Base-by-base conservation (phyloP, 768 basidiomycete genomes). In the Lactarius hengduanensis region DNA sequence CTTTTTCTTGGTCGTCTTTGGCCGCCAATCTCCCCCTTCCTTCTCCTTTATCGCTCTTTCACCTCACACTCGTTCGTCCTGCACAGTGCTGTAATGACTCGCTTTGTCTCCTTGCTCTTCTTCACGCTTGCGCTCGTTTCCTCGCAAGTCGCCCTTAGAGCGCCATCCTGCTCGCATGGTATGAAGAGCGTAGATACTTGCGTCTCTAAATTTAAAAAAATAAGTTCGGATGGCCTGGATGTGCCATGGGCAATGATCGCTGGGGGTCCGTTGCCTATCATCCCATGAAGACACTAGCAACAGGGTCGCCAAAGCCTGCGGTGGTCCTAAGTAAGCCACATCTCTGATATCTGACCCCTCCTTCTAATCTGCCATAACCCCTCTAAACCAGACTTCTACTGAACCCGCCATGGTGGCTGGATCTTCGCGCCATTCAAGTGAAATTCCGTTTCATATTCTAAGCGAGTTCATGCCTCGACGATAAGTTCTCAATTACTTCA, bases 221-320 rank as follows among this genome's bases (percentile, higher is more conserved):
- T 57, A 68, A 65, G 55, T 16, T 55, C 38, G 74, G 75, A 41
- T 73, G 79, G 77, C 74, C 78, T n/a, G 81, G 81, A 26, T 70
- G 70, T 20, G 73, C 80, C 64, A 82, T 83, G 80, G 81, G 81
- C 64, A 77, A 76, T n/a, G 81, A 86, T 72, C 80, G 77, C 34
- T 87, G 85, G 85, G 86, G 86, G 57, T 70, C 77, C 36, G 83
- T 84, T 50, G 79, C 84, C 70, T 72, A 77, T 59, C 80, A 28
- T 69, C 75, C 7, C 65, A 71, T 9, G 74, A 76, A n/a, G 76
- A 75, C 66, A 76, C 75, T 69, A 75, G 80, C 66, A 69, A 73
- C 38, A 74, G 76, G 20, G 70, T 83, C 30, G 76, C 80, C 50
- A 74, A 77, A 60, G 82, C 83, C 22, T 86, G 84, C 70, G 82